Evolutionary conservation across 2,329 filamentous ascomycete genomes (phyloP), one percentile per base, ranked within the genome.

Genomic region (Aspergillus luchuensis): DNA sequence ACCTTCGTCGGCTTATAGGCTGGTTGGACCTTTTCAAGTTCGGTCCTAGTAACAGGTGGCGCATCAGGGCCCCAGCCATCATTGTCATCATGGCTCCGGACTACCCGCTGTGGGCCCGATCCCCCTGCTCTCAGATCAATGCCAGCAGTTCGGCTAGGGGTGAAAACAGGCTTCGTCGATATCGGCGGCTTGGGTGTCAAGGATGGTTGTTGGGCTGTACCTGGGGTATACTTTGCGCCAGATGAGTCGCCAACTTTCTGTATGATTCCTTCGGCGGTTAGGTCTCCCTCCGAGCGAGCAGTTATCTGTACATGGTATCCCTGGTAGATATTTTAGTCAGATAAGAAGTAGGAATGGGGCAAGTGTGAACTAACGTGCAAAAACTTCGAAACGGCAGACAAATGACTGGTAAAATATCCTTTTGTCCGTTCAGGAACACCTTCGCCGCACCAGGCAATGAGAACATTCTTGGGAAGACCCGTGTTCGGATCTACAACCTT

Each of bases 271-370:
- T 96, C 92, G 39, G 93, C 91, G 28, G 90, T 91, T 63, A 99
- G 86, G 73, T 98, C 93, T 72, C 87, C 86, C 64, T 97, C 92
- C 64, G 93, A 96, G 63, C 95, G 91, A 62, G 95, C 95, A 56
- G 93, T 98, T 70, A 99, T 91, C 80, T 99, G 94, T 61, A 99
- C 92, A 76, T 99, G 95, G 77, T 98, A 99, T 67, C 95, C 92
- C 84, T 87, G 39, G 8, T 28, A 25, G 7, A 49, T 21, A 19
- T 47, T 15, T 6, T 25, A 15, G 30, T 64, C 38, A 64, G 58
- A 38, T 15, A 36, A 21, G 41, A 10, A 17, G 15, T 21, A 47
- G 7, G 33, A 8, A 15, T n/a, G 33, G 33, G 11, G 33, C 8
- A 21, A 36, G 39, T 45, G 52, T 38, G 28, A 47, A 63, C 69